These are phyloP conservation scores for Phlebiopsis gigantea DNA, from an alignment of 768 basidiomycete species.

Conservation along the genomic window DNA sequence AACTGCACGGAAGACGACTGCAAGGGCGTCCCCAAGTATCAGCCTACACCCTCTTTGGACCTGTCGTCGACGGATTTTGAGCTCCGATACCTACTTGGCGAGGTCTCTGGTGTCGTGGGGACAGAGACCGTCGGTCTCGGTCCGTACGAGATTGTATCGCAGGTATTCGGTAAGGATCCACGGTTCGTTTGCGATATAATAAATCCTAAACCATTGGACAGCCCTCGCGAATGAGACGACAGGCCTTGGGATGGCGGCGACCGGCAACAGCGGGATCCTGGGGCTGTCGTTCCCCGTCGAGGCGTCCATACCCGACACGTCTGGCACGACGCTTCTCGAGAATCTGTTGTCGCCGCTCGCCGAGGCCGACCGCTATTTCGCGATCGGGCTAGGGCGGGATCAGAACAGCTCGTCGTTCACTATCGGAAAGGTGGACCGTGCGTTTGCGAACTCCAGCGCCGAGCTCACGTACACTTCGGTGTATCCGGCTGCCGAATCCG, in stretches of 20 bases:
- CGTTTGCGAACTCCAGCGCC: slow-evolving; percentile 26
- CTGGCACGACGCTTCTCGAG: slow-evolving; percentile 41
- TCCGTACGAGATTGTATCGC: slow-evolving; percentile 37
- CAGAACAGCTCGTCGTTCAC: slow-evolving; percentile 40
- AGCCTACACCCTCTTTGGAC: slow-evolving; percentile 25
- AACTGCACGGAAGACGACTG: slow-evolving; percentile 43
- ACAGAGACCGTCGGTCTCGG: slow-evolving; percentile 44
- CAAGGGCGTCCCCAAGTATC: slow-evolving; percentile 36
- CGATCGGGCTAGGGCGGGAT: slow-evolving; percentile 41
- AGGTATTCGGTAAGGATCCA: slow-evolving; percentile 39
- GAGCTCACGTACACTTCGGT: slow-evolving; percentile 36
- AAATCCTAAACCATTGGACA: slow-evolving; percentile 14
- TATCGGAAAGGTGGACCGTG: slow-evolving; percentile 43
- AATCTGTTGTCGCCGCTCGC: slow-evolving; percentile 41
- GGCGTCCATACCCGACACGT: slow-evolving; percentile 39
- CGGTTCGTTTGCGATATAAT: not conserved
- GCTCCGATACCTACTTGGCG: slow-evolving; percentile 45
- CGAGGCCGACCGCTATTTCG: slow-evolving; percentile 41
- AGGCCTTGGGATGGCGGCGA: slow-evolving; percentile 37
- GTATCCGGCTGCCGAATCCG: slow-evolving; percentile 19
- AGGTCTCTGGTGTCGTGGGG: slow-evolving; percentile 41
- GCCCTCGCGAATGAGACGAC: slow-evolving; percentile 40
- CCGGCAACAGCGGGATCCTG: slow-evolving; percentile 49
- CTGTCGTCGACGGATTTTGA: slow-evolving; percentile 34
- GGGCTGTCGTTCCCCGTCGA: slow-evolving; percentile 47